phyloP scores from a whole-genome alignment of 2,329 filamentous ascomycete genomes.

The Aspergillus fischeri region DNA sequence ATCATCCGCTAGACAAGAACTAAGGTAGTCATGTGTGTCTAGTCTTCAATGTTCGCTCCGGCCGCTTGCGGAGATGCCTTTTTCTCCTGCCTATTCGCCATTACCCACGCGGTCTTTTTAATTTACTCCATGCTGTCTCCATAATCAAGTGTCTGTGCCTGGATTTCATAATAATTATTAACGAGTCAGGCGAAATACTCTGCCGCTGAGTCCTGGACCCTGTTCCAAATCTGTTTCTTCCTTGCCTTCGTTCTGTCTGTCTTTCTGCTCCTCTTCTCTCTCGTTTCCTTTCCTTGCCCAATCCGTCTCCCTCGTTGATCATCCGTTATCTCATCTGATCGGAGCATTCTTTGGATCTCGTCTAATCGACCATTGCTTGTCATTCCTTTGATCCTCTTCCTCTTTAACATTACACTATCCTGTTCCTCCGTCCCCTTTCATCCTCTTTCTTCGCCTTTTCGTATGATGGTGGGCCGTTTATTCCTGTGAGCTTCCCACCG shows the following conservation, averaged over 20 bases:
- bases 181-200: background rate
- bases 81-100: background rate
- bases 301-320: background rate
- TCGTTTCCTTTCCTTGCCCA: background rate
- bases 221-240: background rate
- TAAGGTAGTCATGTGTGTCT: too few species aligned
- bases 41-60: background rate
- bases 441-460: background rate
- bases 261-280: background rate
- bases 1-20: background rate
- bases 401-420: background rate
- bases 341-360: background rate
- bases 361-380: background rate
- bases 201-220: background rate
- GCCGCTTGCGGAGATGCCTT: background rate
- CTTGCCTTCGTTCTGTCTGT: background rate
- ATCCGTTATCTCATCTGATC: background rate
- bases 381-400: background rate
- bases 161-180: background rate
- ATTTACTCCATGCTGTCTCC: background rate
- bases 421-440: constrained; percentile 1
- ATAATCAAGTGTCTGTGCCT: background rate
- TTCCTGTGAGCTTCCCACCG: constrained; percentile 5
- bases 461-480: constrained; percentile 14
- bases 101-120: background rate